A percentile compares a stretch with the other conserved stretches of the same genome.
Evolutionary conservation across 768 basidiomycete genomes (phyloP).

Genomic region (Lentinula boryana): DNA sequence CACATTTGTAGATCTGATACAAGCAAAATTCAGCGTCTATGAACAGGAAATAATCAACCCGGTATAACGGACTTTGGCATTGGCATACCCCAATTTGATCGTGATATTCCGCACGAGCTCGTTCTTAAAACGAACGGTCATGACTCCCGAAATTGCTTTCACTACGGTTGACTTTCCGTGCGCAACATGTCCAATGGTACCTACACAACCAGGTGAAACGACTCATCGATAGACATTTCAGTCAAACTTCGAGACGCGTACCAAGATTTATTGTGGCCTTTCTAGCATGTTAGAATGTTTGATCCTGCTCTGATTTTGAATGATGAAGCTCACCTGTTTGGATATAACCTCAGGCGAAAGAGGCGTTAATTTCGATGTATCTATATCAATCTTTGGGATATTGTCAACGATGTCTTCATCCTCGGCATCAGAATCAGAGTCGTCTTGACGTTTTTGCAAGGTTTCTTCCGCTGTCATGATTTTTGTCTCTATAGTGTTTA

Average conservation of each 20-base stretch:
- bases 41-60: slow-evolving; percentile 4
- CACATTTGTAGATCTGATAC: slow-evolving; percentile 92
- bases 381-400: slow-evolving; percentile 68
- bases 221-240: not conserved
- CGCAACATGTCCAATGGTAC: slow-evolving; percentile 98
- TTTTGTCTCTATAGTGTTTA: not conserved
- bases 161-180: slow-evolving; percentile 97
- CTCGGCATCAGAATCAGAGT: slow-evolving; percentile 65
- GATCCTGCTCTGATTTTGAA: not conserved
- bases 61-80: slow-evolving; percentile 78
- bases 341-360: slow-evolving; percentile 88
- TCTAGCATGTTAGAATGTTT: not conserved
- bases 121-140: slow-evolving; percentile 99
- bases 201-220: slow-evolving; percentile 29
- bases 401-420: slow-evolving; percentile 48
- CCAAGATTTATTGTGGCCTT: slow-evolving; percentile 95
- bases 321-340: slow-evolving; percentile 61
- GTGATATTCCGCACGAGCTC: slow-evolving; percentile 99
- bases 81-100: slow-evolving; percentile 98
- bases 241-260: slow-evolving; percentile 22
- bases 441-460: slow-evolving; percentile 54
- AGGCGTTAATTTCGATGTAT: slow-evolving; percentile 77
- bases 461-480: slow-evolving; percentile 68
- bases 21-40: slow-evolving; percentile 12
- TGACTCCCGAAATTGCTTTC: slow-evolving; percentile 97